Evolutionary conservation across 2,329 filamentous ascomycete species (phyloP), one percentile per base, ranked within the genome.

Genomic region (Rachicladosporium sp.): DNA sequence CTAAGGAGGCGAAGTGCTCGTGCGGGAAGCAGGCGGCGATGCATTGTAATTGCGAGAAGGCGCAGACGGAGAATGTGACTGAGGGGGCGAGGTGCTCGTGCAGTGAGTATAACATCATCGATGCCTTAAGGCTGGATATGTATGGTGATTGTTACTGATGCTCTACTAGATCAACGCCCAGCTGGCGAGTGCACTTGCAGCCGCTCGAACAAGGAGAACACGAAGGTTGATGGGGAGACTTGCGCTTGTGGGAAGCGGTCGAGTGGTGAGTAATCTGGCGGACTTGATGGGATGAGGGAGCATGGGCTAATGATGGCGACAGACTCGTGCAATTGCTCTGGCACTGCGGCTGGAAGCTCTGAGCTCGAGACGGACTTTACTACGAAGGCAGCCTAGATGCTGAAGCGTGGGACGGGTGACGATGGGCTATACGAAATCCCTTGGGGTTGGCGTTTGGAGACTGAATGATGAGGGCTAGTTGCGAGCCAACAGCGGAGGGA

Each of bases 21-120:
- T 96, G 89, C 61, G 89, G 89, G 57, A 78, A 94, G 69, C 74
- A 91, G 59, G 76, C 78, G 3, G 89, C 89, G 36, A 76, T 94
- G 36, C 72, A 88, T 60, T 96, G 89, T 75, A 82, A 70, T 46
- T 95, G 89, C 68, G 76, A 76, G 54, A 88, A 85, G 63, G 74
- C 87, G 3, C 48, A 71, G 3, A 64, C 69, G 10, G 88, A 95
- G 71, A 95, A 95, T 70, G 65, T 66, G 31, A 59, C 84, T 41
- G 61, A 69, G 5, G 85, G 85, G 5, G 71, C 83, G 31, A 73
- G 84, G 51, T 94, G 86, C 71, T 87, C 82, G 33, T 93, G 87
- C 70, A 76, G 85, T 73, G 66, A 47, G 68, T 68, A n/a, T n/a
- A n/a, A n/a, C n/a, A n/a, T n/a, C n/a, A n/a, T n/a, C n/a, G n/a